Evolutionary conservation across 768 basidiomycete species (phyloP).

Genomic region (Daedaleopsis nitida): DNA sequence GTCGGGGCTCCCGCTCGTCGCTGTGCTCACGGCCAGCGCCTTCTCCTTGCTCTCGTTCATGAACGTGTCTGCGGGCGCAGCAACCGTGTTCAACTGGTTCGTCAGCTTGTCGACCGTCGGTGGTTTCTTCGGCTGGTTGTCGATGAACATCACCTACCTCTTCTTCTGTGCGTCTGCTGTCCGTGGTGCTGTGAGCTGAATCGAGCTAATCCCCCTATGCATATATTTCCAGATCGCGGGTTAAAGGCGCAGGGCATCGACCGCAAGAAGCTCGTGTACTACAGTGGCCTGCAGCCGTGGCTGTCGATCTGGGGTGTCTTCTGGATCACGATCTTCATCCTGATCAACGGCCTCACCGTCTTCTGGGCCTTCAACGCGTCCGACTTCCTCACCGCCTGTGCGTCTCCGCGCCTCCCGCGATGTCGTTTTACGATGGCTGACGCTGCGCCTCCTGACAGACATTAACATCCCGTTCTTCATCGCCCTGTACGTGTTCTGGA

Average conservation of each 20-base stretch:
- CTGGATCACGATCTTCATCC: slow-evolving; percentile 64
- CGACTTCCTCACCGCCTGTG: slow-evolving; percentile 51
- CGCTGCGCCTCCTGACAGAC: slow-evolving; percentile 28
- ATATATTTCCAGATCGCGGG: slow-evolving; percentile 49
- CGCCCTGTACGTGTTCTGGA: slow-evolving; percentile 46
- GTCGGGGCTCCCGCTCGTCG: slow-evolving; percentile 50
- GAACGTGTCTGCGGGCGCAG: slow-evolving; percentile 58
- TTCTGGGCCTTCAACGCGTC: slow-evolving; percentile 65
- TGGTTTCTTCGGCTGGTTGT: slow-evolving; percentile 69
- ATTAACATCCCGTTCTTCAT: slow-evolving; percentile 52
- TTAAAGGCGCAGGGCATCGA: slow-evolving; percentile 66
- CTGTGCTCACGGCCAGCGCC: slow-evolving; percentile 31
- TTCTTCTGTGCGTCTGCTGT: slow-evolving; percentile 56
- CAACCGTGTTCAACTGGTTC: slow-evolving; percentile 70
- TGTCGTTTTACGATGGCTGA: not conserved
- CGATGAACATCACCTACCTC: slow-evolving; percentile 72
- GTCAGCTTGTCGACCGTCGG: slow-evolving; percentile 67
- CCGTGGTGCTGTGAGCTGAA: no score
- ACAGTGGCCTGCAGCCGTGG: slow-evolving; percentile 64
- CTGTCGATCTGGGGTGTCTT: slow-evolving; percentile 70
- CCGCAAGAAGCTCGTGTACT: slow-evolving; percentile 62
- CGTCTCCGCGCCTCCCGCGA: slow-evolving; percentile 17
- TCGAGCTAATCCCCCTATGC: no score
- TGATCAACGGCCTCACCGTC: slow-evolving; percentile 56
- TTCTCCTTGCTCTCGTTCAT: slow-evolving; percentile 62